Base-by-base conservation (phyloP, 768 basidiomycete species). In the Boletus reticulatus region DNA sequence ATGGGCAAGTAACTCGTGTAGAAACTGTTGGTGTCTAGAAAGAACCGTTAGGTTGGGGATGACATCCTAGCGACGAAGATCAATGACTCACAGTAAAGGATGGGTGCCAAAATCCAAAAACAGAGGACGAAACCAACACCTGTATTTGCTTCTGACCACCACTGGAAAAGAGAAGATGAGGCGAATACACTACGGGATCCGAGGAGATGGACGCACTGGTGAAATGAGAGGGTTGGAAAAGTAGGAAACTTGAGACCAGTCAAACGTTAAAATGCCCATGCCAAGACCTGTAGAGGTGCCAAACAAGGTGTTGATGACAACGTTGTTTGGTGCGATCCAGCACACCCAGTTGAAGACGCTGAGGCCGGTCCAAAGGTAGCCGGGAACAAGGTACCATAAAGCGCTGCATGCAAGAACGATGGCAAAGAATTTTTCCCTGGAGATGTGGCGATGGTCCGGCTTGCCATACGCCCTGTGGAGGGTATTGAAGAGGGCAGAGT, bases 321-420 rank as follows among this genome's bases (percentile, higher is more conserved):
- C 71, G 59, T 90, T 92, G 63, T 82, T 80, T 38, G 93, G 93
- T 43, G 81, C 86, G 62, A 94, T 92, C 93, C 93, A 95, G 77
- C 91, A 93, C 37, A 85, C 84, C 90, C 92, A 95, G 68, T 86
- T 92, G 78, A 95, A 94, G 52, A 89, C 74, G 64, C 87, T 90
- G 48, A 94, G 77, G 12, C 81, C 90, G 11, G 88, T 91, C 79
- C 90, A 95, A 47, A 95, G 75, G 72, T 85, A 94, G 8, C 91
- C 90, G 1, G 93, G 93, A 17, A 92, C 63, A 78, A 85, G 90
- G 73, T 90, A 91, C 80, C 82, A 94, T 41, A 79, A 57, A 62
- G 83, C 85, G 69, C 82, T 85, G 71, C 78, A 80, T 13, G 75
- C 69, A 59, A 82, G 67, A 7, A 80, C 82, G 60, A 84, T 77